These are phyloP conservation scores for Penicillium salamii DNA, from an alignment of 495 filamentous ascomycete species.

Conservation along the genomic window DNA sequence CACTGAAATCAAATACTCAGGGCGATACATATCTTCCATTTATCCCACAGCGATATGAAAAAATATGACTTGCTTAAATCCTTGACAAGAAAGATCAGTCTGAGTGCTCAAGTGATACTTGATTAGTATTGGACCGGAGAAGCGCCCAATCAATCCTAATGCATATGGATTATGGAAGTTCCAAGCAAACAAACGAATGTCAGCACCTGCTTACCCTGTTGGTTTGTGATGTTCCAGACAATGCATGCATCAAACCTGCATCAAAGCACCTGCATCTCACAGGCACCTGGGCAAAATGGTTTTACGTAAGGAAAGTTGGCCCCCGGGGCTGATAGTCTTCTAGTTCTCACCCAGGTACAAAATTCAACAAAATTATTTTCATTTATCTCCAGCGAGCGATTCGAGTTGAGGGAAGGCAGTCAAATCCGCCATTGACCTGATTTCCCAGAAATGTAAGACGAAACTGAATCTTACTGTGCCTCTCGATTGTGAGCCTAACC, in stretches of 20 bases:
- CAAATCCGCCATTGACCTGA: neutral
- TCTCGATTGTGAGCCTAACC: conserved; percentile 4
- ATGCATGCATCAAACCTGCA: conserved; percentile 1
- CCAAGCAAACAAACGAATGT: conserved; percentile 2
- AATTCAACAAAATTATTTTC: conserved; percentile 3
- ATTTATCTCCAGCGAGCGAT: conserved; percentile 2
- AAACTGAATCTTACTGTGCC: conserved; percentile 2
- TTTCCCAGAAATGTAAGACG: neutral
- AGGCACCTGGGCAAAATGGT: neutral
- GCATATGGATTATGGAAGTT: conserved; percentile 3
- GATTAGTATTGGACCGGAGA: too few relatives aligned
- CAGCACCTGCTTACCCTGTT: conserved; percentile 2
- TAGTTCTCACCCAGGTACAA: conserved; percentile 1
- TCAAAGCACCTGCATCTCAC: neutral
- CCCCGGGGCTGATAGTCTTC: conserved; percentile 2
- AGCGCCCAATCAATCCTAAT: neutral
- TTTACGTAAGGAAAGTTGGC: conserved; percentile 2
- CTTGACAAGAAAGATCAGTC: too few relatives aligned
- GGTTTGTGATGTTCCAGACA: neutral
- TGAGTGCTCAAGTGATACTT: too few relatives aligned
- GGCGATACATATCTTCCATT: too few relatives aligned
- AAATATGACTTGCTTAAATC: too few relatives aligned
- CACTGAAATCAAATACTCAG: too few relatives aligned
- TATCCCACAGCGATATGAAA: too few relatives aligned
- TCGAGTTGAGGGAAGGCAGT: neutral